Percentiles rank a stretch among this genome's conserved stretches.
phyloP scores from a whole-genome alignment of 306 rosid genomes.

The Lablab purpureus region DNA sequence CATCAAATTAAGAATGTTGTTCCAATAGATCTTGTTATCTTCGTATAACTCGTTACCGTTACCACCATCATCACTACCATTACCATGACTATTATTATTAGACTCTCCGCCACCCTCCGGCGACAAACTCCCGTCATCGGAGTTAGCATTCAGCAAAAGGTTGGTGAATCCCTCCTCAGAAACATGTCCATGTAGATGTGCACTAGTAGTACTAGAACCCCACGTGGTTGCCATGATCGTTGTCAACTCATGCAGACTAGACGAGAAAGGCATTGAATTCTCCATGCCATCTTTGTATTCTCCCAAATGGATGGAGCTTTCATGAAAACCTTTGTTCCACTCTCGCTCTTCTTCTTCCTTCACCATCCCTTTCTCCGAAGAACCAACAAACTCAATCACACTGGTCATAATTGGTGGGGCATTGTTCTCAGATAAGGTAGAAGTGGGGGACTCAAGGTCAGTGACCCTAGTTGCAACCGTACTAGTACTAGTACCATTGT shows the following conservation, averaged over 20 bases:
- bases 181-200: slow-evolving; percentile 32
- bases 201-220: slow-evolving; percentile 27
- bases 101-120: slow-evolving; percentile 62
- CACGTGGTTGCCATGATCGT: slow-evolving; percentile 61
- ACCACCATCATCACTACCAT: neutral
- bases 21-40: slow-evolving; percentile 88
- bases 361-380: slow-evolving; percentile 42
- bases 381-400: slow-evolving; percentile 74
- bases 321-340: slow-evolving; percentile 61
- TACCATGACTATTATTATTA: slow-evolving; percentile 50
- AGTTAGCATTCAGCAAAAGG: slow-evolving; percentile 69
- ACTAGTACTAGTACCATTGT: neutral
- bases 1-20: slow-evolving; percentile 80
- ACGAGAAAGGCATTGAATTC: slow-evolving; percentile 54
- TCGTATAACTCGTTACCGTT: slow-evolving; percentile 53
- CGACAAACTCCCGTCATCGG: slow-evolving; percentile 58
- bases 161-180: slow-evolving; percentile 77
- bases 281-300: slow-evolving; percentile 58
- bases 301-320: slow-evolving; percentile 41
- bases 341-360: slow-evolving; percentile 56
- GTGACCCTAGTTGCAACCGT: neutral
- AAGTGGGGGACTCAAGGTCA: slow-evolving; percentile 78
- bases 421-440: slow-evolving; percentile 62
- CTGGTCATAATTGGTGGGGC: slow-evolving; percentile 37
- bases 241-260: slow-evolving; percentile 57